These are phyloP conservation scores for Sesbania bispinosa DNA, from an alignment of 306 rosid species.

Conservation along the genomic window DNA sequence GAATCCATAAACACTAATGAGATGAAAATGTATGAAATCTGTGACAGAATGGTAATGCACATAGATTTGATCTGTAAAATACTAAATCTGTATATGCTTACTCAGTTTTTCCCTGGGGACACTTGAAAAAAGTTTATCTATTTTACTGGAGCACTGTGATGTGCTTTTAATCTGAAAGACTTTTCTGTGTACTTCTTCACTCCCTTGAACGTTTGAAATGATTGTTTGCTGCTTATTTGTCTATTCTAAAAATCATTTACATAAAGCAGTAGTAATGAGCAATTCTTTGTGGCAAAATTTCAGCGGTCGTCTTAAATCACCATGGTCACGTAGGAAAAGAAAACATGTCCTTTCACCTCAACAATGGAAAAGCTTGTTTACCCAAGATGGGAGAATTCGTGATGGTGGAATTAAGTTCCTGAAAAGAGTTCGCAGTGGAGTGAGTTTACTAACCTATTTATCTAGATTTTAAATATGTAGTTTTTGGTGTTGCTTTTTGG, in stretches of 20 bases:
- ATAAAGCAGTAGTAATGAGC: background rate
- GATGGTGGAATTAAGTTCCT: constrained; percentile 89
- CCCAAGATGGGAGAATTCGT: constrained; percentile 76
- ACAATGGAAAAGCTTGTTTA: constrained; percentile 74
- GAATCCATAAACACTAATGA: background rate
- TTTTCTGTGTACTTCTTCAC: background rate
- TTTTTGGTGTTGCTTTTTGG: constrained; percentile 13
- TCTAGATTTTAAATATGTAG: background rate
- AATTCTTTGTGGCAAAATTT: constrained; percentile 24
- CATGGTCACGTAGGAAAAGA: constrained; percentile 97
- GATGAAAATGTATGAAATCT: background rate
- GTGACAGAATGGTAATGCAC: background rate
- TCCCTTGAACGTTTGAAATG: background rate
- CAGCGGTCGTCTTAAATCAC: constrained; percentile 96
- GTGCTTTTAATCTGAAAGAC: constrained; percentile 10
- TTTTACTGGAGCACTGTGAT: background rate
- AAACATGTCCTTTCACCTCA: constrained; percentile 77
- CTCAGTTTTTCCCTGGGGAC: background rate
- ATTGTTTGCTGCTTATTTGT: constrained; percentile 10
- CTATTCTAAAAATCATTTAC: background rate
- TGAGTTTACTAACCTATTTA: constrained; percentile 46
- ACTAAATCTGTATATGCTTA: background rate
- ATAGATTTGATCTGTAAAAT: too few species aligned
- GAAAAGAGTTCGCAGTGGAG: constrained; percentile 98
- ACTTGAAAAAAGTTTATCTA: background rate